Evolutionary conservation across 352 stramenopile genomes (phyloP), one percentile per base, ranked within the genome.

Genomic region (Phytophthora fragariae): DNA sequence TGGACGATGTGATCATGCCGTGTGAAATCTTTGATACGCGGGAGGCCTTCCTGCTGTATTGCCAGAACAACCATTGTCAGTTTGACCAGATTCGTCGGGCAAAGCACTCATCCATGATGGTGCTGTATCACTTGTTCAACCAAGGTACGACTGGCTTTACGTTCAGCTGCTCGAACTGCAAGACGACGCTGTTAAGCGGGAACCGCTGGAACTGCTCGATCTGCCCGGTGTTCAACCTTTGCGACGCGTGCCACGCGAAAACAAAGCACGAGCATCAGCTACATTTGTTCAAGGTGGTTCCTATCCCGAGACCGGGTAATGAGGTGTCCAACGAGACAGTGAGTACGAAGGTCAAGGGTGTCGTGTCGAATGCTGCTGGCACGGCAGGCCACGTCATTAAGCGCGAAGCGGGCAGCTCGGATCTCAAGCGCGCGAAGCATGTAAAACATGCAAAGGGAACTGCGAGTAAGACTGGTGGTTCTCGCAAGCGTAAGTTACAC

Each of bases 141-240:
- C 92, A 97, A 62, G 97, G 98, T 75, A 98, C 96, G 39, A 98
- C 97, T 11, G 98, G 98, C 46, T 99, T 99, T 84, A 97, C 98
- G 46, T 98, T 98, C 66, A 97, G 98, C 65, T 99, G 98, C 81
- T 95, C 89, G 3, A 86, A 92, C 14, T 99, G 97, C 80, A 96
- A 96, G 49, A 86, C 90, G 39, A 97, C 98, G 68, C 93, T 99
- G 71, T 80, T 98, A n/a, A 89, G 84, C 70, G 97, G 97, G 6
- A 97, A 98, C 63, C 90, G 96, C 21, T 99, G 95, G 88, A 98
- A 99, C 73, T 99, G 97, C 72, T 97, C 94, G 1, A 98, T 97
- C 33, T 99, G 97, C 74, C 92, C 93, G 17, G 92, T 99, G 49
- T 99, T 98, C 75, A 98, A 99, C 70, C 87, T 98, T 39, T 99